Conservation (phyloP, 176 grass and related monocot genomes). For the Alloteropsis semialata region DNA sequence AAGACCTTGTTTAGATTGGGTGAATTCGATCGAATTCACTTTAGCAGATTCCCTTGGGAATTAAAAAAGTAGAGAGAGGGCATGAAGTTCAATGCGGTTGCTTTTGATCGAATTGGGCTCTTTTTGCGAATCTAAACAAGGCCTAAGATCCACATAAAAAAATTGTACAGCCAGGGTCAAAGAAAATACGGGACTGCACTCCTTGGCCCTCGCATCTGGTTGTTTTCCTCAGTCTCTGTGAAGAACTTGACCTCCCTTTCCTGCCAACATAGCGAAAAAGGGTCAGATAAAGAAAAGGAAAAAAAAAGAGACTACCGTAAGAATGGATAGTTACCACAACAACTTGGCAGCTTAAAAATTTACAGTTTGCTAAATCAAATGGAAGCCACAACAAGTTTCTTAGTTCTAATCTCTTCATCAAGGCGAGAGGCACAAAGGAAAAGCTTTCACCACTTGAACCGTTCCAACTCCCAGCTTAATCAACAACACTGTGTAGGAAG, state of each 20-base stretch:
- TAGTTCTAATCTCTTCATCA: background rate
- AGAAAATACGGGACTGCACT: conserved; percentile 90
- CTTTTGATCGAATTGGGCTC: too few relatives aligned
- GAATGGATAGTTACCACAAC: background rate
- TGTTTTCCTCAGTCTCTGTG: conserved; percentile 97
- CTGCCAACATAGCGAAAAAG: conserved; percentile 33
- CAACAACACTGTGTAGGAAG: background rate
- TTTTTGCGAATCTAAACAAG: too few relatives aligned
- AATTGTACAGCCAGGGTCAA: conserved; percentile 56
- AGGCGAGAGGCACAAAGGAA: background rate
- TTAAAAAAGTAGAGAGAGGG: too few relatives aligned
- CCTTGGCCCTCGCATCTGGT: conserved; percentile 92
- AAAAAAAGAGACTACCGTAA: background rate
- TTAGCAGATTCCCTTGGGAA: too few relatives aligned
- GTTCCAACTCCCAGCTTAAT: background rate
- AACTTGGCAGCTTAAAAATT: background rate
- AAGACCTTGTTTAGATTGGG: too few relatives aligned
- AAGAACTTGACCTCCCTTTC: conserved; percentile 95
- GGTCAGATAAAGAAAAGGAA: background rate
- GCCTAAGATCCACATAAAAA: too few relatives aligned
- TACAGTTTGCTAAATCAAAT: background rate
- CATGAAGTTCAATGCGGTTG: too few relatives aligned
- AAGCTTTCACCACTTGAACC: background rate
- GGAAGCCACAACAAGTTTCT: background rate
- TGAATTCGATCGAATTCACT: too few relatives aligned